Base-by-base conservation (phyloP, 345 rosid genomes). In the Eucalyptus polybractea region DNA sequence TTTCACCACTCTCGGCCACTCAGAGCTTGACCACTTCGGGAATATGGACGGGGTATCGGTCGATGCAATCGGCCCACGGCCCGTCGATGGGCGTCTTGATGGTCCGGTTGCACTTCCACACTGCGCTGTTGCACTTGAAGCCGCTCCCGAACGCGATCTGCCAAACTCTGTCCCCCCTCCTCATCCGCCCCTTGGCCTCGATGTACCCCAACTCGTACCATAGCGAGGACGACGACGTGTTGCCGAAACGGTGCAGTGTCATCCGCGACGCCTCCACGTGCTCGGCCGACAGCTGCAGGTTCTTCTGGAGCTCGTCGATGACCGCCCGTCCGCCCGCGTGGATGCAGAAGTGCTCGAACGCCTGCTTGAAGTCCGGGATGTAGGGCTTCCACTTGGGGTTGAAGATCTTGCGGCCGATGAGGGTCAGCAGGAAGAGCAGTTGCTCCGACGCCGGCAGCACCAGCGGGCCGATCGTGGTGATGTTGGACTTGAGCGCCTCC, bases 261-360 rank as follows among this genome's bases (percentile, higher is more conserved):
- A 96, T 97, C 92, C 96, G 94, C 1, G 96, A 97, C 2, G 99
- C 99, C 81, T 97, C 99, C 15, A 96, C 97, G 69, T 97, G 96
- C 89, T 94, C 95, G 12, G 91, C 92, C 13, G 96, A 92, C 9
- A 97, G 92, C 92, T 95, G 94, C 27, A 97, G 93, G 91, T 93
- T 95, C 97, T 94, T 95, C 80, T 96, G 96, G 4, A 97, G 91
- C 90, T 94, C 98, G 58, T 96, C 99, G 40, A 97, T 95, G 31
- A 97, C 99, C 2, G 98, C 99, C 86, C 97, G 92, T 13, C 99
- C 99, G 14, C 99, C 99, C 2, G 99, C 99, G 80, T 97, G 99
- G 88, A 97, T 95, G 90, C 99, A 96, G 83, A 96, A 97, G 88
- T 97, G 99, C 91, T 97, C 99, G 62, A 97, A 96, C 3, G 97